These are phyloP conservation scores for Cantharellus anzutake DNA, from an alignment of 768 basidiomycete species.

Conservation along the genomic window DNA sequence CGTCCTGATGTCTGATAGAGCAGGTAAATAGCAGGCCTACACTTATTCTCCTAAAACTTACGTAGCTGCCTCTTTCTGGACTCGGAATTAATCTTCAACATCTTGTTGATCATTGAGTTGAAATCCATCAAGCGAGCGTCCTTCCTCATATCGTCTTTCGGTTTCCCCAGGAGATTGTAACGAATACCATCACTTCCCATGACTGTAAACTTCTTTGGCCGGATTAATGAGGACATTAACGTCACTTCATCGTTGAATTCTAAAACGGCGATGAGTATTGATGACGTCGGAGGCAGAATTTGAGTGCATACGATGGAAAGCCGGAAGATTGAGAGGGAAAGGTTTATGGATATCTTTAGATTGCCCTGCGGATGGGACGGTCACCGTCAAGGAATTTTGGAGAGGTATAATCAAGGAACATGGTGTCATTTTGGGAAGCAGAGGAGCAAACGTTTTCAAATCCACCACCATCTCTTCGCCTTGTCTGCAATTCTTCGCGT, in stretches of 20 bases:
- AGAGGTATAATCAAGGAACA: conserved; percentile 71
- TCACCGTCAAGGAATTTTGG: conserved; percentile 80
- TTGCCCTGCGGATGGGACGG: conserved; percentile 53
- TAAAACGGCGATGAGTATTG: conserved; percentile 15
- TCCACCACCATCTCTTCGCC: conserved; percentile 24
- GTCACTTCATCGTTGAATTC: conserved; percentile 70
- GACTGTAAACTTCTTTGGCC: conserved; percentile 80
- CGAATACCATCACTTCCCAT: conserved; percentile 60
- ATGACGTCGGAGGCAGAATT: neutral
- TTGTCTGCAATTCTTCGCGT: conserved; percentile 24
- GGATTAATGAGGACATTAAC: conserved; percentile 80
- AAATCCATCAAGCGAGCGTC: conserved; percentile 97
- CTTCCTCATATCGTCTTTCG: conserved; percentile 92
- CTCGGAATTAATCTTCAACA: conserved; percentile 85
- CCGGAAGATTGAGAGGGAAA: conserved; percentile 59
- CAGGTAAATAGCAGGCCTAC: neutral
- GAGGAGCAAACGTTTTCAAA: conserved; percentile 35
- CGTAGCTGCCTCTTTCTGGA: conserved; percentile 79
- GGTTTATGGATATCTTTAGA: conserved; percentile 49
- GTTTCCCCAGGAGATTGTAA: conserved; percentile 90
- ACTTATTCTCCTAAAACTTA: conserved; percentile 24
- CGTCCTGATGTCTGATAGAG: conserved; percentile 62
- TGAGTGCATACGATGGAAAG: conserved; percentile 45
- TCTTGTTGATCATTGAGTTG: conserved; percentile 91
- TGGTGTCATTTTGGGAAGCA: conserved; percentile 34